Base-by-base conservation (phyloP, 441 rosid genomes). In the Bocquillonia castaneifolia region DNA sequence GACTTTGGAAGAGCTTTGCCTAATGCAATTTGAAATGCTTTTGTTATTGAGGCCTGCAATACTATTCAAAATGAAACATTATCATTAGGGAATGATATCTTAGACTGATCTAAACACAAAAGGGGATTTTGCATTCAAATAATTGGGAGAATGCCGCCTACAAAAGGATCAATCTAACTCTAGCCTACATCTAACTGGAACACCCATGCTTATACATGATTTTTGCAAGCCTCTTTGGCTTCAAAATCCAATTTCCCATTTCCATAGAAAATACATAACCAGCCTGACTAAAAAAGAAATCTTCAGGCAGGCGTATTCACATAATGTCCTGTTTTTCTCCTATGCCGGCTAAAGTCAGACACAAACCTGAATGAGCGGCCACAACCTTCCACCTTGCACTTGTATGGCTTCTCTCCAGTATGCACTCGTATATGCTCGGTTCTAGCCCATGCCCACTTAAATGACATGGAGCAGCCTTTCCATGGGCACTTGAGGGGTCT, bases 401-500 rank as follows among this genome's bases (percentile, higher is more conserved):
- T 72, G 83, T 92, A 90, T 0, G 99, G 99, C 68, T 91, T 85
- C 77, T 90, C 99, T 18, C 98, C 99, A 0, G 97, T 95, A 77
- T 95, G 99, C 71, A 95, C 86, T 59, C 99, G 80, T 67, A 92
- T 80, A 78, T 95, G 99, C 83, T 95, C 99, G 0, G 96, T 95
- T 84, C 99, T 88, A 20, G 99, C 99, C 99, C 99, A 94, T 10
- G 92, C 96, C 99, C 99, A 94, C 83, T 94, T 91, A 83, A 94
- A 94, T 6, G 92, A 79, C 97, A 85, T 86, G 22, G 81, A 51
- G 70, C 99, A 94, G 28, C 88, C 99, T 74, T 92, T 71, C 98
- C 94, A 95, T 2, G 94, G 84, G 76, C 99, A 95, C 72, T 75
- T 83, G 55, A 88, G 87, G 6, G 99, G 99, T 78, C 97, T 78